Conservation (phyloP, 2,329 filamentous ascomycete species). For the Aspergillus sp. region DNA sequence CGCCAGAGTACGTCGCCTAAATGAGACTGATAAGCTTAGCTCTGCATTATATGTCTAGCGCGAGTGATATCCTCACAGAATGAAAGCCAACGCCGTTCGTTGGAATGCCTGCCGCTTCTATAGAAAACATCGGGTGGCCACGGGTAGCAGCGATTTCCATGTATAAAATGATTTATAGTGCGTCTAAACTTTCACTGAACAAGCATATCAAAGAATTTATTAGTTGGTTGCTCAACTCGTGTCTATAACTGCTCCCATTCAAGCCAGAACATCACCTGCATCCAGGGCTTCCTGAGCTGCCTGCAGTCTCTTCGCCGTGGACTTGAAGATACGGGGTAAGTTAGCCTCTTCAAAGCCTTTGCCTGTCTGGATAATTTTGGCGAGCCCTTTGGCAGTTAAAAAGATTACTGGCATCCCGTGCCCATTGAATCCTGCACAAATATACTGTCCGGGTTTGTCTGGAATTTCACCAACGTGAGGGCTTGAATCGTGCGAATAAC, state of each 20-base stretch:
- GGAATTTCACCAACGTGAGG: slow-evolving; percentile 50
- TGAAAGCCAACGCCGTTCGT: too few species aligned
- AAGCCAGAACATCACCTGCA: slow-evolving; percentile 12
- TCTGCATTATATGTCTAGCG: too few species aligned
- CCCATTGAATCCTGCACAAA: slow-evolving; percentile 58
- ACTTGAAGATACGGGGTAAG: slow-evolving; percentile 30
- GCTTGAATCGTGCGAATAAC: slow-evolving; percentile 45
- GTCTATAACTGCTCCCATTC: background rate
- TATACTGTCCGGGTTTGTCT: slow-evolving; percentile 45
- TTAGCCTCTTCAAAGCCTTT: slow-evolving; percentile 22
- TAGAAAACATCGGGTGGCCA: too few species aligned
- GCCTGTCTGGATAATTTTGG: slow-evolving; percentile 45
- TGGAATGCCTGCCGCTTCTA: too few species aligned
- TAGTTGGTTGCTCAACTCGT: too few species aligned
- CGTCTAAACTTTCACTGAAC: too few species aligned
- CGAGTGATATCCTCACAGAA: too few species aligned
- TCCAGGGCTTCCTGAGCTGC: slow-evolving; percentile 11
- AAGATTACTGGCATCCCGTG: slow-evolving; percentile 62
- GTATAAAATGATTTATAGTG: too few species aligned
- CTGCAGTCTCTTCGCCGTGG: slow-evolving; percentile 15
- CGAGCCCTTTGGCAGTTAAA: slow-evolving; percentile 54
- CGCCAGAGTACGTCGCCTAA: too few species aligned
- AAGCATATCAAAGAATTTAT: too few species aligned
- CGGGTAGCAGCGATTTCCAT: too few species aligned
- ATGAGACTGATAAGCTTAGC: too few species aligned